These are phyloP conservation scores for Talaromyces borbonicus DNA, from an alignment of 495 filamentous ascomycete species.

Conservation along the genomic window DNA sequence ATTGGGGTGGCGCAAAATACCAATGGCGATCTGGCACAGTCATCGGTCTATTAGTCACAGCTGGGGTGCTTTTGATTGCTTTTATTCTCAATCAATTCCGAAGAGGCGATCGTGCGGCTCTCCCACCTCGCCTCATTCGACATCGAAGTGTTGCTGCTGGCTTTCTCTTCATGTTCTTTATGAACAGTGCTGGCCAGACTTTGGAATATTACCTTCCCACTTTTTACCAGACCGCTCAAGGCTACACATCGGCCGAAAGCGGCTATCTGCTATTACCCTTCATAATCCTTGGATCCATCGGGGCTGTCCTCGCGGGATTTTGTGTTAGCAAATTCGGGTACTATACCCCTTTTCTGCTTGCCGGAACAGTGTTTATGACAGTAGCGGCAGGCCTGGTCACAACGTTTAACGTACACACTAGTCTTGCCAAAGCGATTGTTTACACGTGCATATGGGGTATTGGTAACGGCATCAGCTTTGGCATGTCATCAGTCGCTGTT, in stretches of 20 bases:
- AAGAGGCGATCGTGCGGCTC: slow-evolving; percentile 16
- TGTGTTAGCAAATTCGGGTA: slow-evolving; percentile 51
- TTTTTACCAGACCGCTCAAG: slow-evolving; percentile 62
- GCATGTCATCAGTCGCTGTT: slow-evolving; percentile 51
- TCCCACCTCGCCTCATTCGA: slow-evolving; percentile 21
- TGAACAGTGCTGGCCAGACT: slow-evolving; percentile 21
- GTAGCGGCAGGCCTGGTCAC: slow-evolving; percentile 56
- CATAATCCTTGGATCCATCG: slow-evolving; percentile 35
- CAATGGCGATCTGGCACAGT: slow-evolving; percentile 22
- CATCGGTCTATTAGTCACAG: slow-evolving; percentile 25
- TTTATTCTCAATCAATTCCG: slow-evolving; percentile 18
- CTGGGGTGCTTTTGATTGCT: slow-evolving; percentile 24
- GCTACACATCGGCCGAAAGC: slow-evolving; percentile 20
- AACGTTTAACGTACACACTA: slow-evolving; percentile 43
- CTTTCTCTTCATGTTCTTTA: slow-evolving; percentile 22
- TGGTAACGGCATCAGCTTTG: slow-evolving; percentile 56
- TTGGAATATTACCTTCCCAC: slow-evolving; percentile 57
- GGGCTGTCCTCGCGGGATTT: slow-evolving; percentile 37
- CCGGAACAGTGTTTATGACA: slow-evolving; percentile 41
- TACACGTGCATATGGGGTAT: slow-evolving; percentile 10
- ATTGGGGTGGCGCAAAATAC: slow-evolving; percentile 32
- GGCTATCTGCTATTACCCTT: slow-evolving; percentile 32
- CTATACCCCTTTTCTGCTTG: slow-evolving; percentile 52
- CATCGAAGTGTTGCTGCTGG: slow-evolving; percentile 41
- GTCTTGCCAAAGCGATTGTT: slow-evolving; percentile 45